phyloP scores from a whole-genome alignment of 495 filamentous ascomycete species.

The Patellaria atrata region DNA sequence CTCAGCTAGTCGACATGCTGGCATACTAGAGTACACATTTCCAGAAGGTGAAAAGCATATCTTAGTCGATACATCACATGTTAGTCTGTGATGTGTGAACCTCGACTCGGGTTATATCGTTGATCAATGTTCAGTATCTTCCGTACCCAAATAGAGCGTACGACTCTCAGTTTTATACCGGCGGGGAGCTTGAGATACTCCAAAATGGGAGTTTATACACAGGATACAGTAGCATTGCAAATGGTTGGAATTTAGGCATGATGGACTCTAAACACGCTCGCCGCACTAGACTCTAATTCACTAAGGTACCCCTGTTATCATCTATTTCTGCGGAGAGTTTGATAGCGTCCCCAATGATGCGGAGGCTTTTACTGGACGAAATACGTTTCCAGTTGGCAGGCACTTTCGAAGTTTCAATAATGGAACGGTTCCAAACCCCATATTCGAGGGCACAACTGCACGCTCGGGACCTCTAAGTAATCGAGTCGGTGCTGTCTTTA shows the following conservation, averaged over 20 bases:
- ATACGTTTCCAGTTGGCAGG: conserved; percentile 20
- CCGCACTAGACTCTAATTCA: too few species aligned
- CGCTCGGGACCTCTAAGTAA: conserved; percentile 21
- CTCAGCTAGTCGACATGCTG: conserved; percentile 18
- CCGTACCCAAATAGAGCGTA: conserved; percentile 17
- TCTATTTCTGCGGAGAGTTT: conserved; percentile 27
- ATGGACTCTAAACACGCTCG: too few species aligned
- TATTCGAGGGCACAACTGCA: conserved; percentile 13
- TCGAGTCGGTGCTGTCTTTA: conserved; percentile 24
- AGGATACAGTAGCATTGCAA: conserved; percentile 18
- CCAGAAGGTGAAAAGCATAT: conserved; percentile 19
- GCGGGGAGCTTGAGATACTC: conserved; percentile 21
- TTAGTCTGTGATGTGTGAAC: too few species aligned
- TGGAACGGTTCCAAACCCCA: conserved; percentile 17
- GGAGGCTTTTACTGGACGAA: conserved; percentile 20
- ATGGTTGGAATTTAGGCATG: conserved; percentile 22
- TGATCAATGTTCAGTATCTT: too few species aligned
- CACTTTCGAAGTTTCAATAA: conserved; percentile 14
- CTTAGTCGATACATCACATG: conserved; percentile 24
- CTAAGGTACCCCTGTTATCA: conserved; percentile 17
- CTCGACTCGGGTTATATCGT: too few species aligned
- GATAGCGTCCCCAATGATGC: conserved; percentile 19
- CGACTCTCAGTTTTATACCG: conserved; percentile 22
- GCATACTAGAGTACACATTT: conserved; percentile 22
- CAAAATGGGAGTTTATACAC: conserved; percentile 18